Evolutionary conservation across 2,329 filamentous ascomycete species (phyloP), one percentile per base, ranked within the genome.

Genomic region (Zelopaecilomyces penicillatus): DNA sequence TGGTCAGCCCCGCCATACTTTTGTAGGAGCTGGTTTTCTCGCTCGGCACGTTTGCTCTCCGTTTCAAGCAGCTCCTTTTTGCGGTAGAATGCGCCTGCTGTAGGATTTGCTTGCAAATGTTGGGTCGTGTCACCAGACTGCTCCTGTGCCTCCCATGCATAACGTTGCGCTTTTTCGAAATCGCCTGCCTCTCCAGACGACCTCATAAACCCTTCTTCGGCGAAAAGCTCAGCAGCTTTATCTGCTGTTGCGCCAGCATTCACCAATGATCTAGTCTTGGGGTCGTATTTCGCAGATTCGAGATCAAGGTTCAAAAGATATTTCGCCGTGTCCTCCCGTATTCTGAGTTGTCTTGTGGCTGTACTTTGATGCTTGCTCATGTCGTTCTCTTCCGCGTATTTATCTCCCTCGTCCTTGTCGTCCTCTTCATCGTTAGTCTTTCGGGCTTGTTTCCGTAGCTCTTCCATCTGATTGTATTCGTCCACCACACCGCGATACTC

Each of bases 261-360:
- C 26, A 95, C 85, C 74, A 98, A 87, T 6, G 86, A 84, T 56
- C 93, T 78, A 9, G 90, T 96, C 63, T 98, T 98, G 0, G 93
- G 93, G 59, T 98, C 91, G 66, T 98, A 98, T 64, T 95, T 94
- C 2, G 94, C 93, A 1, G 90, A 96, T 58, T 98, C 93, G 3
- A 95, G 75, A 60, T 98, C 93, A 29, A 98, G 78, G 60, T 97
- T 97, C 6, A 96, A 71, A 3, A 98, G 74, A 61, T 98, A 98
- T 59, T 96, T 97, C 26, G 93, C 93, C 1, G 93, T 98, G 63
- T 98, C 93, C 68, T 98, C 93, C 63, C 93, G 80, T 62, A 98
- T 81, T 51, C 93, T 81, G 46, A 98, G 73, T 60, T 97, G 94
- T 47, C 89, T 78, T 1, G 93, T 95, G 5, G 88, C 86, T 26